Percentiles rank a stretch among this genome's conserved stretches.
Evolutionary conservation across 2,329 filamentous ascomycete species (phyloP).

Genomic region (Diaporthe sp.): DNA sequence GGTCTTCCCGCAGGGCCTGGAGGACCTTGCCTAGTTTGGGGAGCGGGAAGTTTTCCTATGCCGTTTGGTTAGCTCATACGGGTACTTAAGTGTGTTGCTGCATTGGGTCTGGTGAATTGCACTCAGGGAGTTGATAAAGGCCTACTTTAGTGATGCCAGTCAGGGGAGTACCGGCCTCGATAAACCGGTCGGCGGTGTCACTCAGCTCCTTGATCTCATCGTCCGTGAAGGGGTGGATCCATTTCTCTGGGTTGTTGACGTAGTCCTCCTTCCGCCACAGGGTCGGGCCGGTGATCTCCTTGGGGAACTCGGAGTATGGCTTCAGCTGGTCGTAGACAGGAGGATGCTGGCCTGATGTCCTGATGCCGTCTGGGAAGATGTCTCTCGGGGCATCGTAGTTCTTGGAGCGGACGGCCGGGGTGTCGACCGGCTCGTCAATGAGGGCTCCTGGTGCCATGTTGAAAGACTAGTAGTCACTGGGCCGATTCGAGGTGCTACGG

Average conservation of each 20-base stretch:
- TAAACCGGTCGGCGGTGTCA: constrained; percentile 76
- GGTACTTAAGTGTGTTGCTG: too few relatives aligned
- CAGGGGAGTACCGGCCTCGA: constrained; percentile 74
- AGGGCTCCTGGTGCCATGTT: constrained; percentile 43
- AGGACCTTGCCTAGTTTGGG: constrained; percentile 56
- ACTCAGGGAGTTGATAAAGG: background rate
- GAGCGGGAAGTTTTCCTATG: constrained; percentile 59
- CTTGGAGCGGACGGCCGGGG: constrained; percentile 42
- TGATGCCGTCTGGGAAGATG: constrained; percentile 63
- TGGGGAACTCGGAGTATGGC: constrained; percentile 79
- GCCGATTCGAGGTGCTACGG: background rate
- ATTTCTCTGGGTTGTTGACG: constrained; percentile 72
- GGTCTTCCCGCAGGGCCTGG: constrained; percentile 54
- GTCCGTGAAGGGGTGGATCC: constrained; percentile 78
- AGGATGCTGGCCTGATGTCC: constrained; percentile 77
- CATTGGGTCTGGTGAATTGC: background rate
- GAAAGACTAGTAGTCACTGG: constrained; percentile 1
- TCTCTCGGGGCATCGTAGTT: constrained; percentile 52
- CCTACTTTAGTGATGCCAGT: constrained; percentile 71
- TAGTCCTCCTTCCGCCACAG: constrained; percentile 80
- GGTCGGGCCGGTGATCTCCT: constrained; percentile 78
- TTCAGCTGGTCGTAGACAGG: constrained; percentile 76
- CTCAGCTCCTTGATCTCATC: constrained; percentile 79
- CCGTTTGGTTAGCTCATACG: background rate
- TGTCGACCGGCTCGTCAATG: constrained; percentile 35